Evolutionary conservation across 2,329 filamentous ascomycete species (phyloP).

Genomic region (Fusarium musae): DNA sequence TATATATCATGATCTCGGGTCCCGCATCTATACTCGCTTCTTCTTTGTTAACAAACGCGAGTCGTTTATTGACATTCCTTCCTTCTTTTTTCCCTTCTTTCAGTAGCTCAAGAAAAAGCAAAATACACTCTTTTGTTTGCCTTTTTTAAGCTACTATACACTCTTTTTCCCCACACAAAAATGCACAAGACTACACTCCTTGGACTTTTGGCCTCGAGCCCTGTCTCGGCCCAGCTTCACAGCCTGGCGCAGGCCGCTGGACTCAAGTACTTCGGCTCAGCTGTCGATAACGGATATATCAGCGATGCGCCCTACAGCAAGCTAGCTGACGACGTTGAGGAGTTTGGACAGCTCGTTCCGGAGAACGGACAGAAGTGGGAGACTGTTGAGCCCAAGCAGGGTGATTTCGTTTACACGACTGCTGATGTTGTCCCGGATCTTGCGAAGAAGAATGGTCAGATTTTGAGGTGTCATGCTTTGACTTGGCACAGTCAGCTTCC

Average conservation of each 20-base stretch:
- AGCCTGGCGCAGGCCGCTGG: conserved; percentile 66
- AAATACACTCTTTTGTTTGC: conserved; percentile 18
- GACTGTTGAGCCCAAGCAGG: conserved; percentile 66
- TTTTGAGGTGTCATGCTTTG: conserved; percentile 72
- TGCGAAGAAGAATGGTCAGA: conserved; percentile 59
- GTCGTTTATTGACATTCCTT: conserved; percentile 19
- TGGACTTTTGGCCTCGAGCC: conserved; percentile 41
- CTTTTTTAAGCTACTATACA: neutral
- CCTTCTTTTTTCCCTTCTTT: conserved; percentile 6
- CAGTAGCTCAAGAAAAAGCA: conserved; percentile 1
- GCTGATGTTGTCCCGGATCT: conserved; percentile 65
- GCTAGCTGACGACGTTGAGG: conserved; percentile 63
- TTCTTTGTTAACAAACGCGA: conserved; percentile 14
- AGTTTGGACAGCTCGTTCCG: conserved; percentile 74
- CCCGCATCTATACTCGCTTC: neutral
- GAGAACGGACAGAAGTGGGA: conserved; percentile 75
- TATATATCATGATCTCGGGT: conserved; percentile 25
- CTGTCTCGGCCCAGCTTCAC: conserved; percentile 55
- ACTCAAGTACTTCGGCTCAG: conserved; percentile 71
- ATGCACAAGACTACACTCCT: conserved; percentile 41
- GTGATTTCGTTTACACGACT: conserved; percentile 66
- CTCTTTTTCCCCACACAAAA: neutral
- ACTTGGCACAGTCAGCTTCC: conserved; percentile 57
- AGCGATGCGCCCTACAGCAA: conserved; percentile 64
- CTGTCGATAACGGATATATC: conserved; percentile 68